Evolutionary conservation across 352 stramenopile genomes (phyloP).

Genomic region (Phytopythium boreale): DNA sequence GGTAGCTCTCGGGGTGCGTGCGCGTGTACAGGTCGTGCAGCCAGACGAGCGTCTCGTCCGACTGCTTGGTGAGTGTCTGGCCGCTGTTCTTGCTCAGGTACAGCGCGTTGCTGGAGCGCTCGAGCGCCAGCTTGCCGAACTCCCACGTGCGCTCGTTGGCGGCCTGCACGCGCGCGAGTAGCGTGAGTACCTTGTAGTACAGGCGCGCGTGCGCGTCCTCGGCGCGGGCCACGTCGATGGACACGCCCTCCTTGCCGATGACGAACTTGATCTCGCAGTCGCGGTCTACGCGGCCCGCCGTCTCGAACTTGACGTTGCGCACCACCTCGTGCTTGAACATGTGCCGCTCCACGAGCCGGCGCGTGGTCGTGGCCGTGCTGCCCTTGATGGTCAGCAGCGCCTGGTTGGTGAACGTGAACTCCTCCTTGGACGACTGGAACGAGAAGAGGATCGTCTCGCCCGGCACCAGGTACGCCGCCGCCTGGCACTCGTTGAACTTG

Average conservation of each 20-base stretch:
- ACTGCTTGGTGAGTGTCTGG: conserved; percentile 35
- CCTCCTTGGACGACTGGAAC: conserved; percentile 49
- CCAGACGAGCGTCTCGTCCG: conserved; percentile 43
- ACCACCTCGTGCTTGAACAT: conserved; percentile 30
- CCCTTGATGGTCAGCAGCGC: conserved; percentile 39
- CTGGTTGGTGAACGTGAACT: conserved; percentile 68
- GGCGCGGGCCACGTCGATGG: conserved; percentile 46
- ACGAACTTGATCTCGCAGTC: conserved; percentile 63
- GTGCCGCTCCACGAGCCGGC: conserved; percentile 47
- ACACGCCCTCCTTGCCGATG: conserved; percentile 33
- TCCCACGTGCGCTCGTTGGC: conserved; percentile 44
- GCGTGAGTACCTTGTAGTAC: conserved; percentile 58
- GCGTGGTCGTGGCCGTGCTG: conserved; percentile 43
- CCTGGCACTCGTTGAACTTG: conserved; percentile 46
- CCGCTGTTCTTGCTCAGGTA: conserved; percentile 38
- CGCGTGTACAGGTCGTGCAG: conserved; percentile 40
- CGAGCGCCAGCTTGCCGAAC: conserved; percentile 37
- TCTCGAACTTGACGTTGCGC: conserved; percentile 42
- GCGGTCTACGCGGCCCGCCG: conserved; percentile 37
- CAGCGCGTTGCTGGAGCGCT: conserved; percentile 36
- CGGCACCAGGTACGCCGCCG: conserved; percentile 44
- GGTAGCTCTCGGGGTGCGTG: conserved; percentile 50
- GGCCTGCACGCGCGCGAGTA: conserved; percentile 41
- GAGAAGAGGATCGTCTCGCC: conserved; percentile 50
- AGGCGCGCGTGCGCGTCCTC: conserved; percentile 25